Conservation (phyloP, 805 yeast genomes). For the Starmerella kuoi region DNA sequence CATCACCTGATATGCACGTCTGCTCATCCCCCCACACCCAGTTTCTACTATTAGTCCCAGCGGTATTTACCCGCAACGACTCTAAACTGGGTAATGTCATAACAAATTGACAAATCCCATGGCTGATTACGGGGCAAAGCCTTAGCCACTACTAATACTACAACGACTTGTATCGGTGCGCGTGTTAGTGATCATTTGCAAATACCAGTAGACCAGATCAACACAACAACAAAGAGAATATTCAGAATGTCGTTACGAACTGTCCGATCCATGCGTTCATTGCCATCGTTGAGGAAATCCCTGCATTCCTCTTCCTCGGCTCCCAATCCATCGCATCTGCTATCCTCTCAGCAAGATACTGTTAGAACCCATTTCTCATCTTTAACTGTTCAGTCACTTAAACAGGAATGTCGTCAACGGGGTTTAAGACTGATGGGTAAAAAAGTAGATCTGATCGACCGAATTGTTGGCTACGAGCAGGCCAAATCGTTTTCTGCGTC, state of each 20-base stretch:
- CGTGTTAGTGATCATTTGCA: too few species aligned
- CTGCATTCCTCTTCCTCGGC: conserved; percentile 25
- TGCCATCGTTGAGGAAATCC: conserved; percentile 20
- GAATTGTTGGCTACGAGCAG: conserved; percentile 24
- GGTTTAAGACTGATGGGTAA: conserved; percentile 53
- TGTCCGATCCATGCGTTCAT: conserved; percentile 22
- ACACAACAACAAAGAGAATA: too few species aligned
- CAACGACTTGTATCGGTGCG: too few species aligned
- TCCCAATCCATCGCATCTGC: conserved; percentile 27
- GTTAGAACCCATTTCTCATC: conserved; percentile 24
- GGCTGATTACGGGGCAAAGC: too few species aligned
- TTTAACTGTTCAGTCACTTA: conserved; percentile 45
- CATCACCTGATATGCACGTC: too few species aligned
- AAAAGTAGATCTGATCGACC: conserved; percentile 43
- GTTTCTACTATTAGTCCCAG: too few species aligned
- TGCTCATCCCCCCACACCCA: too few species aligned
- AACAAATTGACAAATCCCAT: conserved; percentile 1
- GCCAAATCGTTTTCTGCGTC: conserved; percentile 17
- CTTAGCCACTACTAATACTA: too few species aligned
- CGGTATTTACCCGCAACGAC: too few species aligned
- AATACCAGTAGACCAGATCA: too few species aligned
- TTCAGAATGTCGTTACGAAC: conserved; percentile 14
- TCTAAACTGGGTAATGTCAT: neutral
- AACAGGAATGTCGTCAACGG: conserved; percentile 45
- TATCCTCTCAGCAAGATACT: conserved; percentile 18